Evolutionary conservation across 1,284 basidiomycete genomes (phyloP).

Genomic region (Ustilago tritici): DNA sequence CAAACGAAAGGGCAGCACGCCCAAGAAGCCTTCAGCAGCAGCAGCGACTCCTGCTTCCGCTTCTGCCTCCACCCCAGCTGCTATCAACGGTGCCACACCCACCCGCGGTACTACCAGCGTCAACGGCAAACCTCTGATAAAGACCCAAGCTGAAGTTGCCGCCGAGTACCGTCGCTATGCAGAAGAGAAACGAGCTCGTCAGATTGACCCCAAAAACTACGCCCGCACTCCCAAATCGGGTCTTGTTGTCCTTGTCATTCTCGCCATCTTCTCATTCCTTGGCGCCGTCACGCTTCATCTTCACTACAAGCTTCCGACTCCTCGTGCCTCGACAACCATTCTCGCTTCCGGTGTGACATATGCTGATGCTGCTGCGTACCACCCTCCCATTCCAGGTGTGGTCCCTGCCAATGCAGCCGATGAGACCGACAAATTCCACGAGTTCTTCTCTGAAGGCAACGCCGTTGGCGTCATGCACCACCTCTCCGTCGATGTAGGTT

Average conservation of each 20-base stretch:
- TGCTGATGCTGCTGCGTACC: conserved; percentile 46
- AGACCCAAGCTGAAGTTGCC: conserved; percentile 10
- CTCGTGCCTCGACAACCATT: conserved; percentile 44
- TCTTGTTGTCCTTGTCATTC: conserved; percentile 37
- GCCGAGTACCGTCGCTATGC: conserved; percentile 30
- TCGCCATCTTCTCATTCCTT: conserved; percentile 40
- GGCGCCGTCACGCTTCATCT: conserved; percentile 48
- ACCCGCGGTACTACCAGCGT: conserved; percentile 6
- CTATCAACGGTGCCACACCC: conserved; percentile 17
- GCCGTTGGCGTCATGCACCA: conserved; percentile 63
- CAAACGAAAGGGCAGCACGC: conserved; percentile 36
- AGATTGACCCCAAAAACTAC: conserved; percentile 46
- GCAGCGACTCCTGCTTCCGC: conserved; percentile 1
- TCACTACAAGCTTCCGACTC: conserved; percentile 65
- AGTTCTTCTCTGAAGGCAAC: conserved; percentile 63
- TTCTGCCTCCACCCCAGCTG: conserved; percentile 7
- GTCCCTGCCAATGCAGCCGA: conserved; percentile 23
- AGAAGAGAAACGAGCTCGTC: conserved; percentile 26
- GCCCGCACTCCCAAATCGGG: conserved; percentile 46
- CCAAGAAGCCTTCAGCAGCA: conserved; percentile 33
- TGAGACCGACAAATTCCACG: conserved; percentile 30
- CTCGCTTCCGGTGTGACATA: conserved; percentile 37
- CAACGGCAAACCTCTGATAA: conserved; percentile 22
- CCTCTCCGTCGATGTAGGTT: conserved; percentile 82
- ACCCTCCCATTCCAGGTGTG: conserved; percentile 30